Percentiles rank a stretch among this genome's conserved stretches.
phyloP scores from a whole-genome alignment of 257 asterid species.

The Solanum chiquidenum region DNA sequence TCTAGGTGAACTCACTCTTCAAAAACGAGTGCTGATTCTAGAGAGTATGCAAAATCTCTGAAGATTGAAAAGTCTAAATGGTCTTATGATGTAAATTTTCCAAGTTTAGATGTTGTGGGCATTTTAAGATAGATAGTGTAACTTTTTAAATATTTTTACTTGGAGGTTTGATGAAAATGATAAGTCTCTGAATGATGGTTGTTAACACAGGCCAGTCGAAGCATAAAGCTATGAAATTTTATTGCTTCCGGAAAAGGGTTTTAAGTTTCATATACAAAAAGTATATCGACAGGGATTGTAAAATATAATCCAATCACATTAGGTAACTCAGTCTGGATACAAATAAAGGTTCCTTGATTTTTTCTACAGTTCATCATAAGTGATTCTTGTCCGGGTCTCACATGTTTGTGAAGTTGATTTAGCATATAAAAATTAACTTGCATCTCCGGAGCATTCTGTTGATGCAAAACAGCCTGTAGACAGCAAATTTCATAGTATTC shows the following conservation, averaged over 20 bases:
- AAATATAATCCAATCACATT: not conserved
- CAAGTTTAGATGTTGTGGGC: not conserved
- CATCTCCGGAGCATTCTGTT: not conserved
- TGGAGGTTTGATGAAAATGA: not conserved
- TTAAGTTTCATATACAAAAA: not conserved
- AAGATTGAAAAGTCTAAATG: not conserved
- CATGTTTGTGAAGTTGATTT: not conserved
- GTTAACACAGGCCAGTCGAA: not conserved
- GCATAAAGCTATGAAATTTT: not conserved
- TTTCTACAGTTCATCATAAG: not conserved
- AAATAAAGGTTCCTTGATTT: not conserved
- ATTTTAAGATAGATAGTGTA: not conserved
- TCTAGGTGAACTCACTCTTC: not conserved
- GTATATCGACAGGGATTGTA: not conserved
- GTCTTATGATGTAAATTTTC: not conserved
- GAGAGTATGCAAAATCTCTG: not conserved
- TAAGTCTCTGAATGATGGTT: not conserved
- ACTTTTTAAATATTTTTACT: not conserved
- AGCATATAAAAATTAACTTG: not conserved
- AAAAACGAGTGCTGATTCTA: not conserved
- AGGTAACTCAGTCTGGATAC: not conserved
- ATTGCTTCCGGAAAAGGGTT: not conserved
- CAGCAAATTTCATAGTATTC: not conserved
- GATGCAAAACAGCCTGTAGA: not conserved
- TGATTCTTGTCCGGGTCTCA: not conserved